A percentile compares a stretch with the other conserved stretches of the same genome.
These are phyloP conservation scores for Chlorella ohadii DNA, from an alignment of 139 green algal genomes.

Conservation along the genomic window DNA sequence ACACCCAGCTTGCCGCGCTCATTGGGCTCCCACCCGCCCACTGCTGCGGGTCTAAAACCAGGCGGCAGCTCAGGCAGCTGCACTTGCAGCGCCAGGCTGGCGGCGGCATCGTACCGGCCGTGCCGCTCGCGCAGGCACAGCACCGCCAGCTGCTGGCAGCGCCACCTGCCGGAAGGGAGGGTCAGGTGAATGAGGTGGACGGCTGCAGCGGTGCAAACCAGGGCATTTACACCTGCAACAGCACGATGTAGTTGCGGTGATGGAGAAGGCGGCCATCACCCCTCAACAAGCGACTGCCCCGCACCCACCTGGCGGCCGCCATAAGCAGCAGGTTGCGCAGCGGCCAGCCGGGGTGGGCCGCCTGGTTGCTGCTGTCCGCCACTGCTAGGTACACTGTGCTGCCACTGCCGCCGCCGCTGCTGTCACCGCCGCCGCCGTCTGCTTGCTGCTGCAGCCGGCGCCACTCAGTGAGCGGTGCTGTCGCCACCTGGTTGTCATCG, in stretches of 20 bases:
- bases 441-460: neutral
- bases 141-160: constrained; percentile 58
- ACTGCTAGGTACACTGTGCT: constrained; percentile 63
- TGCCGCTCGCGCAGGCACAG: constrained; percentile 72
- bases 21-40: constrained; percentile 85
- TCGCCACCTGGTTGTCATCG: neutral
- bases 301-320: constrained; percentile 48
- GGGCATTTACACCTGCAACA: too few relatives aligned
- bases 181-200: too few relatives aligned
- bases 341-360: constrained; percentile 78
- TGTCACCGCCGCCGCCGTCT: neutral
- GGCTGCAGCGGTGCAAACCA: too few relatives aligned
- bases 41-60: neutral
- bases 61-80: constrained; percentile 58
- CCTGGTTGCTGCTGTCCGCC: constrained; percentile 70
- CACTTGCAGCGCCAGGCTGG: constrained; percentile 55
- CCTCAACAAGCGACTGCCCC: too few relatives aligned
- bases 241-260: too few relatives aligned
- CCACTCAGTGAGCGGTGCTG: constrained; percentile 7
- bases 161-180: constrained; percentile 33
- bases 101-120: constrained; percentile 38
- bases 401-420: neutral
- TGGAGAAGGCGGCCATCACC: too few relatives aligned
- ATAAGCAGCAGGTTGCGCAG: constrained; percentile 90
- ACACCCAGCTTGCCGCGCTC: constrained; percentile 58